These are phyloP conservation scores for Plantago elongata DNA, from an alignment of 257 asterid species.

Conservation along the genomic window DNA sequence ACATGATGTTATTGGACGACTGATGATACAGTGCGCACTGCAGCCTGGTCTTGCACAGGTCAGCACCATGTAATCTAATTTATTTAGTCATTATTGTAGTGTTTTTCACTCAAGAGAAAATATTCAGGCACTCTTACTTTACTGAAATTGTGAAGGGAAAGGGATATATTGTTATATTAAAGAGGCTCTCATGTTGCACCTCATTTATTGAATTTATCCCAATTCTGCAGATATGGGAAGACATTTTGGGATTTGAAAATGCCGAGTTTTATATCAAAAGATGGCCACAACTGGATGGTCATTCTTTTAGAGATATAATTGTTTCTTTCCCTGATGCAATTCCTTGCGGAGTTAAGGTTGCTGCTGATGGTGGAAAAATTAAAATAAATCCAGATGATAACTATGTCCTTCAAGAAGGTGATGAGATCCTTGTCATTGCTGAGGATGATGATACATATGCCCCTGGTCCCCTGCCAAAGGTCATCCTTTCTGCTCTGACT, in stretches of 20 bases:
- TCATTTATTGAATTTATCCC: background rate
- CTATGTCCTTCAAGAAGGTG: constrained; percentile 80
- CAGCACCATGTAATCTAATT: constrained; percentile 21
- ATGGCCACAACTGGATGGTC: constrained; percentile 86
- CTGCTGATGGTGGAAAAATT: constrained; percentile 78
- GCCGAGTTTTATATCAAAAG: constrained; percentile 92
- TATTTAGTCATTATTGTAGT: constrained; percentile 8
- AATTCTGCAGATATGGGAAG: constrained; percentile 90
- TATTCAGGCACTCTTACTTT: too few relatives aligned
- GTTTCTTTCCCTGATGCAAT: constrained; percentile 85
- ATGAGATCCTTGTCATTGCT: constrained; percentile 92
- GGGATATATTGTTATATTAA: background rate
- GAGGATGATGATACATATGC: constrained; percentile 98
- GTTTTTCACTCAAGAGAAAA: too few relatives aligned
- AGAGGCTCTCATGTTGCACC: constrained; percentile 6
- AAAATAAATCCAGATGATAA: constrained; percentile 82
- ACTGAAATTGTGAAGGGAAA: too few relatives aligned
- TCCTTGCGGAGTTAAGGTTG: constrained; percentile 92
- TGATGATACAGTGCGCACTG: constrained; percentile 98
- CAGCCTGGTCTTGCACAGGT: constrained; percentile 99
- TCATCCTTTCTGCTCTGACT: constrained; percentile 30
- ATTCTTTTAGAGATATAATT: constrained; percentile 64
- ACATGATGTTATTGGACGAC: constrained; percentile 94
- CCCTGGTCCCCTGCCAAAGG: constrained; percentile 87
- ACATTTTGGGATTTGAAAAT: constrained; percentile 93